These are phyloP conservation scores for Penicillium coffeae DNA, from an alignment of 495 filamentous ascomycete genomes.

Conservation along the genomic window DNA sequence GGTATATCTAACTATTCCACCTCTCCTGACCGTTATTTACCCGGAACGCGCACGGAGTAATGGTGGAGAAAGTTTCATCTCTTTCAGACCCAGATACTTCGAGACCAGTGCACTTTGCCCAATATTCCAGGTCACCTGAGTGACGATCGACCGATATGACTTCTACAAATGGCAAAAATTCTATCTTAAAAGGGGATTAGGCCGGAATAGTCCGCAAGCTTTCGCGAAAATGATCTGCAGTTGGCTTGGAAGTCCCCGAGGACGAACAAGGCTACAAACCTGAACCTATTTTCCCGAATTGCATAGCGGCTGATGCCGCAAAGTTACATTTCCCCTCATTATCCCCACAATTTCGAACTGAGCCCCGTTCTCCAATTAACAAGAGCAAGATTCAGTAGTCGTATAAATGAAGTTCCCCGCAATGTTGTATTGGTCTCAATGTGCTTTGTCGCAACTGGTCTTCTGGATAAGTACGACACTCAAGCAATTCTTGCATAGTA, in stretches of 20 bases:
- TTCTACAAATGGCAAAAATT: background rate
- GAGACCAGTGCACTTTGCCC: too few species aligned
- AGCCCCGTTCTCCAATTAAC: background rate
- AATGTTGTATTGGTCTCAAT: too few species aligned
- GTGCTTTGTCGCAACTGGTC: too few species aligned
- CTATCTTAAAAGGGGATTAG: background rate
- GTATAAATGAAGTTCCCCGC: background rate
- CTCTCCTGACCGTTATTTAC: too few species aligned
- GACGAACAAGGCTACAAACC: background rate
- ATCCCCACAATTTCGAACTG: background rate
- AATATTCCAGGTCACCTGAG: too few species aligned
- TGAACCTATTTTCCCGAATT: background rate
- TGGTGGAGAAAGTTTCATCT: too few species aligned
- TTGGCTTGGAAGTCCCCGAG: background rate
- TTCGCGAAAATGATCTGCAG: background rate
- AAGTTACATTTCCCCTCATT: slow-evolving; percentile 18
- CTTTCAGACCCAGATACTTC: too few species aligned
- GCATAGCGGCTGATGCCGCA: slow-evolving; percentile 5
- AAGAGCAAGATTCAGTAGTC: too few species aligned
- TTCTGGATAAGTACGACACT: too few species aligned
- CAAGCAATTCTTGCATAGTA: background rate
- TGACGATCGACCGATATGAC: background rate
- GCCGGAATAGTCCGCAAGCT: background rate
- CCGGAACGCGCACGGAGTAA: too few species aligned
- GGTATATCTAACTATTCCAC: too few species aligned